Conservation (phyloP, 192 early-diverging fungal genomes). For the Linnemannia hyalina region DNA sequence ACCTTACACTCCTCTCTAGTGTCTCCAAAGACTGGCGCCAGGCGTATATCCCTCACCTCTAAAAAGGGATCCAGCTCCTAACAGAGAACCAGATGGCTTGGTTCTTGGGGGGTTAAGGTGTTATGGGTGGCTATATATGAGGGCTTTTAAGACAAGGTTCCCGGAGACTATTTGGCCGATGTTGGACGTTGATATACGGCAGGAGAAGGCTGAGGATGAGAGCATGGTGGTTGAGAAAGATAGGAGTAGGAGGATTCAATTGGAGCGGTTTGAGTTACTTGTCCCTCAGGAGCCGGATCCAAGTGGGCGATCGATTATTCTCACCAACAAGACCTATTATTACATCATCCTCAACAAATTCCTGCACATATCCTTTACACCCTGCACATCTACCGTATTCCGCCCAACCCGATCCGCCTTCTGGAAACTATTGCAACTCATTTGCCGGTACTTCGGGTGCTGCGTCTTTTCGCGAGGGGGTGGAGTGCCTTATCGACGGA, state of each 20-base stretch:
- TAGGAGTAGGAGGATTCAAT: not conserved
- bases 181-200: not conserved
- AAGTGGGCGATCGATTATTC: not conserved
- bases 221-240: not conserved
- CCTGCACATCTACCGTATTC: not conserved
- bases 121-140: not conserved
- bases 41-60: not conserved
- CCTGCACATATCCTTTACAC: not conserved
- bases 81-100: not conserved
- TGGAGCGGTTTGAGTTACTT: not conserved
- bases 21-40: slow-evolving; percentile 2
- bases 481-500: not conserved
- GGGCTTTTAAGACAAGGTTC: not conserved
- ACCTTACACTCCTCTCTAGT: not conserved
- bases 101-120: not conserved
- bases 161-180: not conserved
- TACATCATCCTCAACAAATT: not conserved
- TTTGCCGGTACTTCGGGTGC: not conserved
- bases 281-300: not conserved
- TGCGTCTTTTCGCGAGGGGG: not conserved
- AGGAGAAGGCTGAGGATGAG: not conserved
- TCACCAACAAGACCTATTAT: not conserved
- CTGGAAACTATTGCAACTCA: not conserved
- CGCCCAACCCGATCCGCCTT: not conserved
- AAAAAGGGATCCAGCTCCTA: not conserved